Evolutionary conservation across 1,139 yeast genomes (phyloP), one percentile per base, ranked within the genome.

Genomic region (Pichia sp.): DNA sequence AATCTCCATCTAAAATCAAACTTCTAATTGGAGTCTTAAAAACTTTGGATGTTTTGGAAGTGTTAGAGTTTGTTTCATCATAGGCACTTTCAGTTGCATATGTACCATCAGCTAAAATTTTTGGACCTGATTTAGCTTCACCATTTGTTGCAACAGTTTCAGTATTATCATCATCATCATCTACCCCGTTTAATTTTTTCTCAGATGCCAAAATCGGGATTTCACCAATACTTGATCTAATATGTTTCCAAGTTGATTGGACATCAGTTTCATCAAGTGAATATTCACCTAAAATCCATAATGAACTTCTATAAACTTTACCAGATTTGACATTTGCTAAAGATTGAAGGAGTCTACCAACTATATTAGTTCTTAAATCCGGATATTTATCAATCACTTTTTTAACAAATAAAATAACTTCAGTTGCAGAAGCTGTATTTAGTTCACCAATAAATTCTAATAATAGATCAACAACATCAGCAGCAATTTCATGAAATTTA

Each of bases 281-380:
- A 70, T 90, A 93, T 70, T 95, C 99, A 69, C 99, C 99, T 63
- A 95, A 73, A 49, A 93, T 84, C 99, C 99, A 95, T 55, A 95
- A 74, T 1, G 96, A 89, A 44, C 96, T 96, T 62, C 98, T 84
- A 72, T 83, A 87, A 22, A 93, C 96, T 64, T 89, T 89, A 9
- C 96, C 96, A 56, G 95, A 84, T 64, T 84, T 87, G 48, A 88
- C 84, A 39, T 74, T 73, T 33, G 82, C 82, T 63, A 95, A 74
- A 11, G 90, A 75, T 18, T 66, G 67, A 48, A 90, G 72, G 57
- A 95, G 77, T 59, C 87, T 83, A 47, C 73, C 71, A 52, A 95
- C 70, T 52, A 91, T 86, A 29, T 81, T 72, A 47, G 76, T 72
- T 66, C 96, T 82, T 60, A 89, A 76, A 56, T 83, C 81, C 34